Percentiles rank a stretch among this genome's conserved stretches.
Conservation (phyloP, 768 basidiomycete species). For the Lentinula boryana region DNA sequence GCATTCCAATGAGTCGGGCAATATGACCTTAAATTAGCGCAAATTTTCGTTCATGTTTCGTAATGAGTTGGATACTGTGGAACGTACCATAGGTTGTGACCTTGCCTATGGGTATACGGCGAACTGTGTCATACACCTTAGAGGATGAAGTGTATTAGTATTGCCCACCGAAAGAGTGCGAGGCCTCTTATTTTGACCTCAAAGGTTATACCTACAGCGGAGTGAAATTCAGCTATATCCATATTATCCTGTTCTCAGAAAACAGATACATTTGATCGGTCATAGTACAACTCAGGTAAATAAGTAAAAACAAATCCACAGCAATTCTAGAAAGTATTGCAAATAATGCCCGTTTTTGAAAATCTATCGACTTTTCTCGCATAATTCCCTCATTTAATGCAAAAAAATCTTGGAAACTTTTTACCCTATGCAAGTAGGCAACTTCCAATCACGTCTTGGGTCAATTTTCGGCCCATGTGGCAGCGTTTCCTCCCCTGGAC, state of each 20-base stretch:
- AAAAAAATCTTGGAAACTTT: too few relatives aligned
- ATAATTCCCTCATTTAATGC: too few relatives aligned
- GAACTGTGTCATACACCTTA: slow-evolving; percentile 69
- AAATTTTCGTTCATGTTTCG: not conserved
- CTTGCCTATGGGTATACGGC: slow-evolving; percentile 58
- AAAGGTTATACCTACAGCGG: slow-evolving; percentile 34
- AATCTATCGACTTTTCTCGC: too few relatives aligned
- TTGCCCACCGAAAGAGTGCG: not conserved
- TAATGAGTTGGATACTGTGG: not conserved
- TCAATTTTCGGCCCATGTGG: too few relatives aligned
- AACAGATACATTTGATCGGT: too few relatives aligned
- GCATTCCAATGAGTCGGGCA: slow-evolving; percentile 77
- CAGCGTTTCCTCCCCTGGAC: too few relatives aligned
- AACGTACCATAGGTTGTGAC: slow-evolving; percentile 71
- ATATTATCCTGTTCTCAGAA: slow-evolving; percentile 18
- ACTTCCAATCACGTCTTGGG: too few relatives aligned
- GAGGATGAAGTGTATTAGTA: not conserved
- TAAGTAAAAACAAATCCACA: too few relatives aligned
- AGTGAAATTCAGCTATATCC: slow-evolving; percentile 61
- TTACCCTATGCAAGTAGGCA: too few relatives aligned
- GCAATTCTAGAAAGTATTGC: too few relatives aligned
- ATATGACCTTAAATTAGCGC: slow-evolving; percentile 53
- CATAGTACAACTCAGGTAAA: too few relatives aligned
- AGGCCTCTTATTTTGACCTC: not conserved
- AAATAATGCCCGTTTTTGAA: too few relatives aligned